Base-by-base conservation (phyloP, 2,329 filamentous ascomycete species). In the Neofusicoccum umdonicola region DNA sequence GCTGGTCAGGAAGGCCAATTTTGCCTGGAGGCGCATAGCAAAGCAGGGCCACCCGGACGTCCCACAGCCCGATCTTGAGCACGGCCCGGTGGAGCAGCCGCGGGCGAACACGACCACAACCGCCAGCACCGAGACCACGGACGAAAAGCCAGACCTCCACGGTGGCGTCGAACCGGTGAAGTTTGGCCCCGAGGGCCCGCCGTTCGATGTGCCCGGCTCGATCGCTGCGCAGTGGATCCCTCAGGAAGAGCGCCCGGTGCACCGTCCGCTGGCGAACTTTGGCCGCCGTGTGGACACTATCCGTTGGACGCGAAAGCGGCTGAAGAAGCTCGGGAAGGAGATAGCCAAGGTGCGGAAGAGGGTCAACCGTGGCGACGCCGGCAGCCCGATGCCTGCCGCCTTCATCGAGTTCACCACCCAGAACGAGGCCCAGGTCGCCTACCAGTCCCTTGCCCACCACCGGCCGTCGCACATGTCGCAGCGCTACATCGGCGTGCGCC, bases 331-430 rank as follows among this genome's bases (percentile, higher is more conserved):
- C 15, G 99, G 98, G 68, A 73, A 93, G 61, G 93, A 98, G 74
- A 97, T 99, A 62, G 93, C 97, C 70, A 82, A 89, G 51, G 95
- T 98, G 69, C 95, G 99, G 74, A 85, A 89, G 62, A 84, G 95
- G 57, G 90, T 91, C 0, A 93, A 97, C 69, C 35, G 87, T 89
- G 6, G 98, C 92, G 67, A 93, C 93, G 0, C 80, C 93, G 54
- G 95, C 15, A 35, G 11, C 2, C 37, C 61, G 2, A 11, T 97
- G 93, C 97, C 91, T 71, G 97, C 94, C 0, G 95, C 95, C 0
- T 99, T 99, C 71, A 92, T 99, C 67, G 95, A 99, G 74, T 99
- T 99, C 83, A 97, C 98, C 72, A 90, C 97, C 73, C 95, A 99
- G 75, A 91, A 97, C 1, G 93, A 94, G 6, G 95, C 95, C 0